A percentile compares a stretch with the other conserved stretches of the same genome.
Evolutionary conservation across 2,329 filamentous ascomycete genomes (phyloP).

Genomic region (Fusarium chaquense): DNA sequence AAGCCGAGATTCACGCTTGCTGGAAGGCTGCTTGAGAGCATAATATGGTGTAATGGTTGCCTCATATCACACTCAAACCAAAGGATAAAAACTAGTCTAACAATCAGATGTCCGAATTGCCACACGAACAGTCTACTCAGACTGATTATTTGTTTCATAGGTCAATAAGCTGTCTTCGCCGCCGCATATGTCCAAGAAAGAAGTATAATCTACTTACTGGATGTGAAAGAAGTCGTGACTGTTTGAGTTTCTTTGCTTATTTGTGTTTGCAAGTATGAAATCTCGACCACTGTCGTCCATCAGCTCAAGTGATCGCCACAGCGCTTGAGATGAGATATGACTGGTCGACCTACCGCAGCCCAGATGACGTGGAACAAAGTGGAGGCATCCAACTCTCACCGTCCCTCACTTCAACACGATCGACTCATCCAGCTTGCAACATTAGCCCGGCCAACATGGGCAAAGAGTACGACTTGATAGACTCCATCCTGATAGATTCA

Average conservation of each 20-base stretch:
- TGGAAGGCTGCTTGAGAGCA: not conserved
- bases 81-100: not conserved
- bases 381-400: not conserved
- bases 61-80: not conserved
- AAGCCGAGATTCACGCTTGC: not conserved
- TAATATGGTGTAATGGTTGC: not conserved
- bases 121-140: not conserved
- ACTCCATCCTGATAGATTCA: conserved; percentile 29
- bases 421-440: too few relatives aligned
- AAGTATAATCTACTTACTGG: not conserved
- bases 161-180: not conserved
- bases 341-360: not conserved
- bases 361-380: conserved; percentile 3
- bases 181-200: not conserved
- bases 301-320: not conserved
- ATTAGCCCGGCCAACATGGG: not conserved
- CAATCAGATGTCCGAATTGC: not conserved
- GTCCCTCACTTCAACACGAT: not conserved
- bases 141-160: not conserved
- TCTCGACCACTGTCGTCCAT: not conserved
- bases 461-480: conserved; percentile 37
- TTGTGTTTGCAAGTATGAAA: not conserved
- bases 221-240: not conserved
- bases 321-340: not conserved
- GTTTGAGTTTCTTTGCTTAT: not conserved